Evolutionary conservation across 83 land plant genomes (phyloP), one percentile per base, ranked within the genome.

Genomic region (Isoetes engelmannii): DNA sequence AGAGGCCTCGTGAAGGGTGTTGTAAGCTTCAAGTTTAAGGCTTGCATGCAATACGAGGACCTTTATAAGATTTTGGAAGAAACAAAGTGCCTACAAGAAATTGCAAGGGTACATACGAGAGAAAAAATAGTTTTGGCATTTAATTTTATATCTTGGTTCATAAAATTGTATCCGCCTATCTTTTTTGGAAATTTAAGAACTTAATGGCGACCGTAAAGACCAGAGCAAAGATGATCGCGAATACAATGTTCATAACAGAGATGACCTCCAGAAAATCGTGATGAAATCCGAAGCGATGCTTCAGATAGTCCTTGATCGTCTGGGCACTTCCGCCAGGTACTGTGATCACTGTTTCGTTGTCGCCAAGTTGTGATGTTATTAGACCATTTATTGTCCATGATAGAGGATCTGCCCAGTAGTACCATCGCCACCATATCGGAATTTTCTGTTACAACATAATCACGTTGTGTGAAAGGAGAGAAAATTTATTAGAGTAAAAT

Each of bases 311-410:
- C 4, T 21, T 20, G 17, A 80, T 37, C 18, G 61, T 6, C 47
- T 45, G 49, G 9, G 55, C 58, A 44, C 47, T 67, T 53, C 63
- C 51, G 4, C 57, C 43, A 4, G 56, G 43, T 59, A 67, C 69
- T 17, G 71, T 75, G n/a, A 86, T 19, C 5, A 18, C 7, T 4
- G 61, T 59, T 7, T 68, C 13, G 3, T 76, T 13, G 56, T 83
- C 85, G 7, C 77, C 80, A 20, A 72, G 70, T 55, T 83, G 85
- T 17, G 85, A 73, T 6, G 68, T 69, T 5, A 80, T 54, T 66
- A 83, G 44, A 7, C 83, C 83, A 46, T 80, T 69, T 7, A 83
- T 15, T 6, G 77, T 63, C 85, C 85, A 83, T 4, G 83, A 55
- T 21, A 72, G 50, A 4, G 85, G 85, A 9, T 72, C 68, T 2